Evolutionary conservation across 164 flowering plant species (phyloP), one percentile per base, ranked within the genome.

Genomic region (Santalum album): DNA sequence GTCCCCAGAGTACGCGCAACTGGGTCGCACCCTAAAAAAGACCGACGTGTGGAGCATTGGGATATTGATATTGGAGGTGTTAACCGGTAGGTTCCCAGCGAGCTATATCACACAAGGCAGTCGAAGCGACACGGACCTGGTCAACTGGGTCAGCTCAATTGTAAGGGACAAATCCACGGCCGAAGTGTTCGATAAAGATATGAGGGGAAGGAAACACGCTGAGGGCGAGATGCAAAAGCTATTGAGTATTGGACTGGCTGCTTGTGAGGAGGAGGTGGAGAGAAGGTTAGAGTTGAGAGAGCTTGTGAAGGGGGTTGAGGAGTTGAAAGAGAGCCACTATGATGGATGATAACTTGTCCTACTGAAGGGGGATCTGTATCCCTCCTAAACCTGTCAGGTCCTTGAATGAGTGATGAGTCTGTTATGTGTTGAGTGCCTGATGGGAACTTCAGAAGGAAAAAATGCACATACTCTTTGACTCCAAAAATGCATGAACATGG

Each of bases 11-110:
- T 72, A 46, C 58, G 25, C 69, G 1, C 68, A 66, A 9, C 17
- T 23, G 1, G 70, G 63, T 43, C 51, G 67, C 7, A 32, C 58
- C 7, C 55, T 76, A 0, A 67, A 58, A 24, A 83, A 76, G 60
- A 75, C 84, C 0, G 86, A 80, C 34, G 77, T 78, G 0, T 83
- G 86, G 86, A 70, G 80, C 53, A 65, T 83, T 0, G 89, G 89
- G 16, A 73, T 83, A 12, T 66, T 83, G 0, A 78, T 80, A 6
- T 73, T 83, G 0, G 90, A 83, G 63, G 14, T 77, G 17, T 58
- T 83, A 6, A 83, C 90, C 0, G 90, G 90, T 0, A 79, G 66
- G 40, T 77, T 76, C 51, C 90, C 89, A 0, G 77, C 79, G 0
- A 73, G 70, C 53, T 77, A 67, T 51, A 49, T 81, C 18, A 61